A percentile compares a stretch with the other conserved stretches of the same genome.
These are phyloP conservation scores for Fusarium odoratissimum DNA, from an alignment of 2,329 filamentous ascomycete genomes.

Conservation along the genomic window DNA sequence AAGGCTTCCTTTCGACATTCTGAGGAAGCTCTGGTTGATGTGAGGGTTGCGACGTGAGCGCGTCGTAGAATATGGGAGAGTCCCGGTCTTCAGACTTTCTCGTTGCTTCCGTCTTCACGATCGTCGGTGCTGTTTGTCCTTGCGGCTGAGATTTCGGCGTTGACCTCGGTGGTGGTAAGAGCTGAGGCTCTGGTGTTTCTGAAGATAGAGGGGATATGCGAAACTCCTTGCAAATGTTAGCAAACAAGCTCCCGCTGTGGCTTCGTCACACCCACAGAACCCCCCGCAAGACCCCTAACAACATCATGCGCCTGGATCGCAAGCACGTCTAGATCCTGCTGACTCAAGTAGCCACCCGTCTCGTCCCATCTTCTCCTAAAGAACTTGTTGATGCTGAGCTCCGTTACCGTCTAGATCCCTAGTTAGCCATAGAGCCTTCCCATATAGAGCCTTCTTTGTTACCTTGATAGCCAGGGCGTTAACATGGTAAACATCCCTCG, in stretches of 20 bases:
- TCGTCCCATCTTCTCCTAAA: slow-evolving; percentile 44
- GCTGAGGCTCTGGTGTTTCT: neutral
- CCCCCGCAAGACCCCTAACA: slow-evolving; percentile 35
- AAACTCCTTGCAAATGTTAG: slow-evolving; percentile 20
- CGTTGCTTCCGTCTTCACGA: neutral
- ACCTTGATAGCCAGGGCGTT: slow-evolving; percentile 49
- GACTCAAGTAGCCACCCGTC: slow-evolving; percentile 27
- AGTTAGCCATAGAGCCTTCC: slow-evolving; percentile 9
- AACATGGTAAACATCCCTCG: slow-evolving; percentile 37
- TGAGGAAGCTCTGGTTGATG: neutral
- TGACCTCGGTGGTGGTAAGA: neutral
- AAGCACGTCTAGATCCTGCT: slow-evolving; percentile 36
- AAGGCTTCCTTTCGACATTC: slow-evolving; percentile 12
- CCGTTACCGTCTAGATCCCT: slow-evolving; percentile 35
- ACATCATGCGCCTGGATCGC: slow-evolving; percentile 23
- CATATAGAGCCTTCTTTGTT: slow-evolving; percentile 1
- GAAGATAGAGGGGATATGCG: neutral
- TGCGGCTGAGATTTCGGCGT: neutral
- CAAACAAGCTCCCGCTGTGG: neutral
- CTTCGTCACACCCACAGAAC: slow-evolving; percentile 34
- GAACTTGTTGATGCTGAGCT: slow-evolving; percentile 37
- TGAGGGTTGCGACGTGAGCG: neutral
- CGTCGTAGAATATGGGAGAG: neutral
- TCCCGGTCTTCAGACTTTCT: neutral
- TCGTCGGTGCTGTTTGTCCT: neutral